Evolutionary conservation across 2,329 filamentous ascomycete species (phyloP), one percentile per base, ranked within the genome.

Genomic region (Akanthomyces lecanii): DNA sequence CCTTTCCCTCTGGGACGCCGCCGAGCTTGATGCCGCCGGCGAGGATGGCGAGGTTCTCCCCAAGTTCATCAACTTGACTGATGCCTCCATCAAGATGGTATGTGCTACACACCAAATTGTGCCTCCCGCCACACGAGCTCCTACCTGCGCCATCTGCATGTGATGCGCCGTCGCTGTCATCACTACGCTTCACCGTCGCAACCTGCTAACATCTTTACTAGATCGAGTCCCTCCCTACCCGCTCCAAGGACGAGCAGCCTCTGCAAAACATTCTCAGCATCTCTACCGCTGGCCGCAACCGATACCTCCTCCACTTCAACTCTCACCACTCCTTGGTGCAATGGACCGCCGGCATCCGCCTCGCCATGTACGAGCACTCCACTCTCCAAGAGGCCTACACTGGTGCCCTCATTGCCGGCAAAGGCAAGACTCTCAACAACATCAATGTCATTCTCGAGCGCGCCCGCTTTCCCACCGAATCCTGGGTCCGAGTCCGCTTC

Each of bases 61-160:
- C 38, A 95, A 91, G 57, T 99, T 97, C 74, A 93, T 99, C 75
- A 99, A 99, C 72, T 78, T 99, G 64, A 96, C 95, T 7, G 95
- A 99, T 82, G 95, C 95, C 23, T 97, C 95, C 0, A 92, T 99
- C 69, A 97, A 96, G 76, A 97, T 98, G 92, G 95, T 97, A 82
- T 68, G 76, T 65, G 21, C 33, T 52, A 25, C 7, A 52, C 23
- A 18, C 65, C 62, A 18, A 21, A 21, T 1, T 51, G 28, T 62
- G 59, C n/a, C 54, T 54, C 16, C 53, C 12, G 47, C 14, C 33
- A 40, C 16, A 25, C 8, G 21, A 25, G 14, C 21, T 5, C 28
- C 11, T n/a, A 23, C n/a, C 45, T 11, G 28, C 44, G 45, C 56
- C 33, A 30, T 14, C 38, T 33, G 36, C 47, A 36, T 33, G 25